Evolutionary conservation across 2,329 filamentous ascomycete species (phyloP).

Genomic region (Colletotrichum tabaci): DNA sequence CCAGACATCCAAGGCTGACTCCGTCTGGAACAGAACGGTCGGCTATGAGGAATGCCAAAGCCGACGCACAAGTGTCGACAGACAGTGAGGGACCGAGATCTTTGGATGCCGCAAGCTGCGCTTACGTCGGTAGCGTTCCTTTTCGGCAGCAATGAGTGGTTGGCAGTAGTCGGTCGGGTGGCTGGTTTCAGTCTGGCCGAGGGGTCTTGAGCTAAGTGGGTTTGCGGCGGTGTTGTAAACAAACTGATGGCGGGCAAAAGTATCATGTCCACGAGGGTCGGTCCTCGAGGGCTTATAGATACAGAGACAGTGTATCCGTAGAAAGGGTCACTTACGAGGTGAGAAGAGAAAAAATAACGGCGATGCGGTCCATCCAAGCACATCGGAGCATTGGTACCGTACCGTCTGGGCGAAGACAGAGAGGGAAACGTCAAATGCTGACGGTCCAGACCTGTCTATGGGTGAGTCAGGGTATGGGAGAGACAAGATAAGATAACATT

Average conservation of each 20-base stretch:
- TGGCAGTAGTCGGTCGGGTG: conserved; percentile 10
- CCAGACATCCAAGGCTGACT: not conserved
- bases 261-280: not conserved
- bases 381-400: not conserved
- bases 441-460: not conserved
- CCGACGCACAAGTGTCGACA: not conserved
- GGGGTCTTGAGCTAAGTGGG: not conserved
- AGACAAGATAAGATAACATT: conserved; percentile 30
- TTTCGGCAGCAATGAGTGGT: conserved; percentile 7
- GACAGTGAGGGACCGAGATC: not conserved
- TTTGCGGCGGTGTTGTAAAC: not conserved
- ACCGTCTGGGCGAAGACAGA: not conserved
- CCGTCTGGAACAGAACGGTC: not conserved
- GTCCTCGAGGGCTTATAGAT: too few relatives aligned
- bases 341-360: not conserved
- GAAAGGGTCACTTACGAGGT: too few relatives aligned
- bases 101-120: conserved; percentile 21
- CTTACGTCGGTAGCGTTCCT: conserved; percentile 8
- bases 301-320: too few relatives aligned
- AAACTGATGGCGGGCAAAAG: not conserved
- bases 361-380: not conserved
- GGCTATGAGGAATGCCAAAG: conserved; percentile 10
- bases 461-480: not conserved
- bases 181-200: conserved; percentile 15
- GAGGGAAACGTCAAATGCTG: not conserved